Evolutionary conservation across 169 alveolate species (phyloP).

Genomic region (Plasmodium inui): DNA sequence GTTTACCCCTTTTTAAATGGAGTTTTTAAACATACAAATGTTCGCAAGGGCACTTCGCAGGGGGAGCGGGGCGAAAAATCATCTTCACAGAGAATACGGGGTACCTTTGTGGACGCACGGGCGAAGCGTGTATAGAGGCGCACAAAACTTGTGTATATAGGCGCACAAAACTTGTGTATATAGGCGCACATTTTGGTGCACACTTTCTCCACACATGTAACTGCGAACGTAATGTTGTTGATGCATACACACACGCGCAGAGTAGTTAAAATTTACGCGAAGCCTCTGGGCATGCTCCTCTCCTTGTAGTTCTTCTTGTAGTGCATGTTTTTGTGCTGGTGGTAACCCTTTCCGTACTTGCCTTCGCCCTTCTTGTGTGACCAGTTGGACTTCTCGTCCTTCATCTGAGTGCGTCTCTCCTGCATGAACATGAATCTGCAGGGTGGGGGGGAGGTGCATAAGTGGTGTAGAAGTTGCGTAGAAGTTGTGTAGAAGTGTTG

Average conservation of each 20-base stretch:
- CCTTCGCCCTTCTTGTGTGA: constrained; percentile 49
- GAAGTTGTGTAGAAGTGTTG: neutral
- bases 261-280: constrained; percentile 16
- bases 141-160: no score
- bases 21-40: constrained; percentile 2
- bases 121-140: neutral
- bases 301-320: constrained; percentile 68
- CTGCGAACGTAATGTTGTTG: neutral
- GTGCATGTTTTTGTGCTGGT: constrained; percentile 38
- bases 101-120: neutral
- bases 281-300: constrained; percentile 14
- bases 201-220: neutral
- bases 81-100: neutral
- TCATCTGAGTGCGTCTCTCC: constrained; percentile 54
- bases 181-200: neutral
- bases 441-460: neutral
- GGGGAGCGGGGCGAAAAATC: neutral
- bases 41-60: neutral
- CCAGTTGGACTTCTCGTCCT: constrained; percentile 65
- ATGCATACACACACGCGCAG: constrained; percentile 4
- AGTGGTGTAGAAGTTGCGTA: no score
- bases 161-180: neutral
- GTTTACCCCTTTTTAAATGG: neutral
- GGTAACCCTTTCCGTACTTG: constrained; percentile 51
- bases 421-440: constrained; percentile 62